These are phyloP conservation scores for Pisolithus orientalis DNA, from an alignment of 768 basidiomycete genomes.

Conservation along the genomic window DNA sequence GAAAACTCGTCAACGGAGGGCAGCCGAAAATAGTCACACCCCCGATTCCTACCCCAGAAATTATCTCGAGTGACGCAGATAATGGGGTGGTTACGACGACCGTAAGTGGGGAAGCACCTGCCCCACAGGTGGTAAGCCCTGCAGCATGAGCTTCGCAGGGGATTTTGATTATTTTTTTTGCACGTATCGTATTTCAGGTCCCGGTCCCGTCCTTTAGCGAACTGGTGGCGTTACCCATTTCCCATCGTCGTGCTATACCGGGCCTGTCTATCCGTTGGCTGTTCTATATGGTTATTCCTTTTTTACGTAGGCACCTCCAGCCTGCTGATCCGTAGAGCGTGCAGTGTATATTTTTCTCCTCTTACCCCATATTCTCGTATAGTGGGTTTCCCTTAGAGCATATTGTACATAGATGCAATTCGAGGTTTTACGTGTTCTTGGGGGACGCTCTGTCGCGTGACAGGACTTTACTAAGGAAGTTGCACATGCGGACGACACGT, in stretches of 20 bases:
- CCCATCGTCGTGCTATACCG: conserved; percentile 12
- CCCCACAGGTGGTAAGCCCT: conserved; percentile 31
- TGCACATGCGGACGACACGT: background rate
- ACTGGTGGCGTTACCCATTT: conserved; percentile 19
- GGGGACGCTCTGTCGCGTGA: background rate
- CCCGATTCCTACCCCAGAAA: no score
- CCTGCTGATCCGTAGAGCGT: conserved; percentile 17
- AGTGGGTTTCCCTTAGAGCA: conserved; percentile 8
- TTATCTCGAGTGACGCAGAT: conserved; percentile 23
- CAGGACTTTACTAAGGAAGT: background rate
- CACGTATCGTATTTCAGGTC: conserved; percentile 17
- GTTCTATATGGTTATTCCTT: conserved; percentile 35
- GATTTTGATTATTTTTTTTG: background rate
- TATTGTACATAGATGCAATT: background rate
- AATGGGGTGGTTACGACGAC: conserved; percentile 31
- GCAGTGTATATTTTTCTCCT: conserved; percentile 11
- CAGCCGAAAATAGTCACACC: no score
- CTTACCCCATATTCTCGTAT: conserved; percentile 3
- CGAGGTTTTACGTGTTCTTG: background rate
- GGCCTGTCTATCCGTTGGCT: conserved; percentile 28
- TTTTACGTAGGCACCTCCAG: conserved; percentile 25
- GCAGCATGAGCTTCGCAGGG: conserved; percentile 23
- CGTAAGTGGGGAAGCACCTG: conserved; percentile 32
- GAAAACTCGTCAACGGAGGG: background rate
- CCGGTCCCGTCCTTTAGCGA: conserved; percentile 4